Conservation (phyloP, 257 asterid species). For the Rehmannia glutinosa region DNA sequence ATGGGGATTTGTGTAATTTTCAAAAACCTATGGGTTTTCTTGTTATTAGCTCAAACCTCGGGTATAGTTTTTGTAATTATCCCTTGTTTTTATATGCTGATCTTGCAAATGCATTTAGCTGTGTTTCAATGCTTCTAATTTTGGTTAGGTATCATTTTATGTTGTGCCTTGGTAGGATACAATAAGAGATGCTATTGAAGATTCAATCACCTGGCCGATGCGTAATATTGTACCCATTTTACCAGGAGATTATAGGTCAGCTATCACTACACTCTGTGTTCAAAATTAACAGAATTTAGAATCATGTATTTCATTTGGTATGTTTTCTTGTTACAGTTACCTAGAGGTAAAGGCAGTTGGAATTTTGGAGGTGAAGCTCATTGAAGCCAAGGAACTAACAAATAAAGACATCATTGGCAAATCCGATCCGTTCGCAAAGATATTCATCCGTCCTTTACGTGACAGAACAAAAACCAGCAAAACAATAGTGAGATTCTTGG, state of each 20-base stretch:
- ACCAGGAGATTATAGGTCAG: slow-evolving; percentile 94
- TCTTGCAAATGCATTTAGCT: background rate
- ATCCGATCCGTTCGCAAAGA: slow-evolving; percentile 84
- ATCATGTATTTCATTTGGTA: background rate
- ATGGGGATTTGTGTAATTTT: too few relatives aligned
- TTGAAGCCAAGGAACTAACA: slow-evolving; percentile 79
- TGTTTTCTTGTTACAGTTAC: slow-evolving; percentile 39
- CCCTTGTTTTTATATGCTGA: too few relatives aligned
- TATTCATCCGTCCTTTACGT: slow-evolving; percentile 79
- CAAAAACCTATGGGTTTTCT: too few relatives aligned
- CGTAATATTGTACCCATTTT: slow-evolving; percentile 83
- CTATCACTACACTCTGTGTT: background rate
- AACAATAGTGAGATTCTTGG: slow-evolving; percentile 51
- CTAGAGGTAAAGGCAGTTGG: slow-evolving; percentile 77
- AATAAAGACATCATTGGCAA: slow-evolving; percentile 89
- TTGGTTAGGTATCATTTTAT: background rate
- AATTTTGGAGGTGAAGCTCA: slow-evolving; percentile 84
- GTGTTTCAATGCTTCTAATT: background rate
- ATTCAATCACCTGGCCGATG: slow-evolving; percentile 95
- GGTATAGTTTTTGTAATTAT: too few relatives aligned
- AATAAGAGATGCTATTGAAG: slow-evolving; percentile 92
- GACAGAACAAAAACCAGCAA: slow-evolving; percentile 65
- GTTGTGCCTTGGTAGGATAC: slow-evolving; percentile 45
- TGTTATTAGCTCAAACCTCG: too few relatives aligned
- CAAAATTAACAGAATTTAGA: background rate